Evolutionary conservation across 2,329 filamentous ascomycete genomes (phyloP), one percentile per base, ranked within the genome.

Genomic region (Hypoxylon sp.): DNA sequence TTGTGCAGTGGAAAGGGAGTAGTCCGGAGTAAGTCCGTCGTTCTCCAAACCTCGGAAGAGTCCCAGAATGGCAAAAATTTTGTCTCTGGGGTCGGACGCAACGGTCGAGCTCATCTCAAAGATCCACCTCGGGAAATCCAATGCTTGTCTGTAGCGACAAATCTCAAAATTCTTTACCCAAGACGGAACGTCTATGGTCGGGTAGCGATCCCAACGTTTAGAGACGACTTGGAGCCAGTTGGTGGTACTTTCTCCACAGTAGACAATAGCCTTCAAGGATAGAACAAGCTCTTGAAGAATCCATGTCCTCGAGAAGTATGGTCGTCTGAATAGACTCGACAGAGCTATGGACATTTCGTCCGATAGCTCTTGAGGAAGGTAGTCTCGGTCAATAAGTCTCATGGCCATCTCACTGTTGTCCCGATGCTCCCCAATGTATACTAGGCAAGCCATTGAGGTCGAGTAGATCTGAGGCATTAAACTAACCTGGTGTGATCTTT

Each of bases 201-300:
- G 52, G 5, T 43, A 30, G 23, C 5, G 6, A 5, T 45, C 38
- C 25, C n/a, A 25, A 32, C 21, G 21, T 28, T 43, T 45, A 4
- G 38, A 56, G 13, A 32, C 19, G 3, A 43, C 2, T n/a, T 45
- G 23, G 9, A n/a, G 4, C 38, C 38, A 45, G 10, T 41, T 1
- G 2, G 21, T 17, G 9, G 38, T 41, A 1, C 28, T 13, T 2
- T 32, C 25, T 14, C 52, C 52, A 19, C 38, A 41, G 2, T 56
- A 45, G 1, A 56, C 36, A 30, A 28, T n/a, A 19, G 32, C 23
- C 10, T 14, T 5, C 1, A 17, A 19, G 13, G 52, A 41, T 1
- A 56, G 52, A 30, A 19, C 38, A 6, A 56, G n/a, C 36, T 56
- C 52, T n/a, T 56, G 52, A 9, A 56, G 25, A 19, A 56, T 56